These are phyloP conservation scores for Zanthoxylum bungeanum DNA, from an alignment of 345 rosid species.

Conservation along the genomic window DNA sequence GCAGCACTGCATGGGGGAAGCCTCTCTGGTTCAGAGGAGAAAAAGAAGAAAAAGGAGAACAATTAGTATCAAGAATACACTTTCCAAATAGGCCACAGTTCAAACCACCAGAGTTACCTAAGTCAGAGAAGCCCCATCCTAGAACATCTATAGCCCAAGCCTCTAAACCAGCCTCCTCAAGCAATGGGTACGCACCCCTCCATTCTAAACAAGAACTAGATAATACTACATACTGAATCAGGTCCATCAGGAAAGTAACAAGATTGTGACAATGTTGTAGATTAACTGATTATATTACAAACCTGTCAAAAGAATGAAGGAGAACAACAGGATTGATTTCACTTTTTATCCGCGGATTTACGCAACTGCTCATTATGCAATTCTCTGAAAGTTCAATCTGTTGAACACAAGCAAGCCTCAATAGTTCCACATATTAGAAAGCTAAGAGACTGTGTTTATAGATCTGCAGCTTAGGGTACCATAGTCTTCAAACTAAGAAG, in stretches of 20 bases:
- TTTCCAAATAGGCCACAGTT: not conserved
- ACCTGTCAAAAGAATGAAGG: constrained; percentile 95
- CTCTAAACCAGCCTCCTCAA: constrained; percentile 73
- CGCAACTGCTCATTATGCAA: constrained; percentile 74
- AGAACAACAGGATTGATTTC: constrained; percentile 58
- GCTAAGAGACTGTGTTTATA: not conserved
- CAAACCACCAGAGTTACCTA: constrained; percentile 34
- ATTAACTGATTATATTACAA: constrained; percentile 3
- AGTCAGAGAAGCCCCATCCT: constrained; percentile 91
- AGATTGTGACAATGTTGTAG: not conserved
- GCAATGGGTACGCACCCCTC: constrained; percentile 63
- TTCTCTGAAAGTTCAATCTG: constrained; percentile 45
- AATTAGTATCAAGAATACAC: not conserved
- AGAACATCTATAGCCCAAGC: constrained; percentile 93
- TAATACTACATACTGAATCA: constrained; percentile 10
- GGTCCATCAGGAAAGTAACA: not conserved
- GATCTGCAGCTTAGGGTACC: too few relatives aligned
- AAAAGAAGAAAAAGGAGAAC: not conserved
- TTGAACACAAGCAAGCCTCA: constrained; percentile 7
- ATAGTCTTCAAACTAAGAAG: too few relatives aligned
- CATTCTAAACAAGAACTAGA: constrained; percentile 83
- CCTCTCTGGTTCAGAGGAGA: constrained; percentile 31
- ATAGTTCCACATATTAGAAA: not conserved
- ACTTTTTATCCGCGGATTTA: constrained; percentile 44
- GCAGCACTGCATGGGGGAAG: constrained; percentile 70